Evolutionary conservation across 345 rosid genomes (phyloP).

Genomic region (Populus euphratica): DNA sequence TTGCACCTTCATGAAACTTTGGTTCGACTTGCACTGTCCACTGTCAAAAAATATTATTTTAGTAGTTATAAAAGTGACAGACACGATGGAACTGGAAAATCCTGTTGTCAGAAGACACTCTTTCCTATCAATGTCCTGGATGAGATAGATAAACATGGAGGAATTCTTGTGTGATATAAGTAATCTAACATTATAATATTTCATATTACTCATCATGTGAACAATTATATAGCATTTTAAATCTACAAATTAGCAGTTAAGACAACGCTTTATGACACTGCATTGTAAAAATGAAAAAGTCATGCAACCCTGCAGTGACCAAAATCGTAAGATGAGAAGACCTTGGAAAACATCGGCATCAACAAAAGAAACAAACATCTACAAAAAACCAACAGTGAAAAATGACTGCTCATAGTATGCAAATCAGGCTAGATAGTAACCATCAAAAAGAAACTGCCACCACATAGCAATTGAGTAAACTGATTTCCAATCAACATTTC

Average conservation of each 20-base stretch:
- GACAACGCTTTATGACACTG: neutral
- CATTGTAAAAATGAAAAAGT: neutral
- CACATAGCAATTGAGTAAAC: neutral
- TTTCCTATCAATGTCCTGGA: neutral
- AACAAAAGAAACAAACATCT: neutral
- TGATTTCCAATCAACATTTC: neutral
- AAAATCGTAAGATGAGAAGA: neutral
- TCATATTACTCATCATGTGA: neutral
- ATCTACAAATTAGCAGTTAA: neutral
- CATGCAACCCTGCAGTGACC: neutral
- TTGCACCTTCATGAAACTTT: conserved; percentile 90
- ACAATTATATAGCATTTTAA: neutral
- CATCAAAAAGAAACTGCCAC: neutral
- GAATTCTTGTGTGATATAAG: neutral
- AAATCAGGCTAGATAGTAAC: neutral
- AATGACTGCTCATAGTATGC: neutral
- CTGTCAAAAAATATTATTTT: conserved; percentile 39
- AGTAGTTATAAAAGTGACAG: conserved; percentile 20
- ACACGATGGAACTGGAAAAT: neutral
- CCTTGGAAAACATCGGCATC: neutral
- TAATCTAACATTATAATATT: neutral
- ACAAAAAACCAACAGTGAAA: no score
- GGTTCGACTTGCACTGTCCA: conserved; percentile 94
- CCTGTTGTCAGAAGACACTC: neutral
- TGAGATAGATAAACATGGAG: neutral